Conservation (phyloP, 371 early-diverging fungal species). For the Lichtheimia corymbifera region DNA sequence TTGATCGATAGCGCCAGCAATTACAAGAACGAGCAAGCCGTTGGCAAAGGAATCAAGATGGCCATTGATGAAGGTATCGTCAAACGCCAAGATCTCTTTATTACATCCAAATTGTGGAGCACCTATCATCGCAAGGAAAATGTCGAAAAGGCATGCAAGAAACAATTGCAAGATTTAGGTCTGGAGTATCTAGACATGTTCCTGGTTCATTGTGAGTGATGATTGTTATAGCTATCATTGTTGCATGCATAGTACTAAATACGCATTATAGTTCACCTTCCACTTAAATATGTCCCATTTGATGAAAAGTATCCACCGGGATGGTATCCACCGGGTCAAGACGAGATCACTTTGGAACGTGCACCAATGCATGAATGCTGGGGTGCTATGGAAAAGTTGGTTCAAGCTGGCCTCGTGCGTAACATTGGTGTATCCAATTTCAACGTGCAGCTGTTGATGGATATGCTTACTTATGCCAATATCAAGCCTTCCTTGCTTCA, state of each 20-base stretch:
- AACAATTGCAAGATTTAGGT: constrained; percentile 56
- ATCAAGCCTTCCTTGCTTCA: constrained; percentile 56
- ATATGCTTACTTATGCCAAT: constrained; percentile 49
- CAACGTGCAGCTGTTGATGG: constrained; percentile 41
- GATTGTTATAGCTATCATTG: neutral
- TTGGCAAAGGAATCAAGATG: constrained; percentile 41
- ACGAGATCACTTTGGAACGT: constrained; percentile 23
- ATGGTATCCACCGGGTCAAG: constrained; percentile 26
- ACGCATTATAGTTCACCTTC: constrained; percentile 20
- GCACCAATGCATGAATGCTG: constrained; percentile 37
- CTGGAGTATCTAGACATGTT: constrained; percentile 75
- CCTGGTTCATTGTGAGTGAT: constrained; percentile 39
- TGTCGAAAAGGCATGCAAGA: constrained; percentile 46
- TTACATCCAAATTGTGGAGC: constrained; percentile 78
- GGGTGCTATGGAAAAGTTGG: constrained; percentile 30
- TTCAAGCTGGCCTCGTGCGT: constrained; percentile 21
- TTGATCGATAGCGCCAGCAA: constrained; percentile 27
- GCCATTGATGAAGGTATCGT: constrained; percentile 54
- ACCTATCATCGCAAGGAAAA: constrained; percentile 52
- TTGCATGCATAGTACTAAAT: neutral
- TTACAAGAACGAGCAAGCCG: constrained; percentile 59
- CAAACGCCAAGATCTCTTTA: constrained; percentile 64
- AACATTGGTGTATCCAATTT: constrained; percentile 57
- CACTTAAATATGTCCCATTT: constrained; percentile 28
- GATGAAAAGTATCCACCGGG: constrained; percentile 23